Base-by-base conservation (phyloP, 768 basidiomycete species). In the Lentinula edodes region DNA sequence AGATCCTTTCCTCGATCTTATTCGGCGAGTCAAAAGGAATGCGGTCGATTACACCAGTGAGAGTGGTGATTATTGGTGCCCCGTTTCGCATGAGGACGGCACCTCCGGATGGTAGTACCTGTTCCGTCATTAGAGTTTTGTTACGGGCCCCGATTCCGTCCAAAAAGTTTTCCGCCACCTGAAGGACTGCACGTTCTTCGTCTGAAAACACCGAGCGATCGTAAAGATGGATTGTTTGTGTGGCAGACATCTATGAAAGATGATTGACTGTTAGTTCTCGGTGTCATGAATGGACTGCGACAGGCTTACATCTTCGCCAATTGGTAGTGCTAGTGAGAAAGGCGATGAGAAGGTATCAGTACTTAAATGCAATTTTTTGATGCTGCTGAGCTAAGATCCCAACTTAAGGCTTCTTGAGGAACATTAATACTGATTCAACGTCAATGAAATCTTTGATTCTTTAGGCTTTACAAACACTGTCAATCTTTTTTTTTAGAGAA, bases 21-120 rank as follows among this genome's bases (percentile, higher is more conserved):
- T 51, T 18, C 15, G 64, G 64, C n/a, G 60, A 48, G 42, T 66
- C 62, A 7, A 66, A 65, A 2, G 66, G 66, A 23, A 65, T 62
- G 41, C 66, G 62, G 43, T 62, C 66, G 5, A 66, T 58, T 16
- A 64, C 59, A n/a, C 60, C 63, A 9, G 39, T 48, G 35, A 66
- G 56, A 15, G 46, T 64, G 20, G 45, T 60, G 59, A 53, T 52
- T 13, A 65, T 34, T 2, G 66, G 64, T 2, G 41, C 34, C 10
- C 66, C 66, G 42, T 66, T 66, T 0, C 66, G 63, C 10, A 64
- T 45, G 7, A 66, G 64, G 6, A 60, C 55, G 35, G 65, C 65
- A 0, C 65, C 65, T 15, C 65, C 65, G 12, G 20, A 18, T 1
- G 65, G 65, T 3, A 66, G 61, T n/a, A 66, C 32, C 13, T 60